phyloP scores from a whole-genome alignment of 192 early-diverging fungal species.

The Coemansia sp. region DNA sequence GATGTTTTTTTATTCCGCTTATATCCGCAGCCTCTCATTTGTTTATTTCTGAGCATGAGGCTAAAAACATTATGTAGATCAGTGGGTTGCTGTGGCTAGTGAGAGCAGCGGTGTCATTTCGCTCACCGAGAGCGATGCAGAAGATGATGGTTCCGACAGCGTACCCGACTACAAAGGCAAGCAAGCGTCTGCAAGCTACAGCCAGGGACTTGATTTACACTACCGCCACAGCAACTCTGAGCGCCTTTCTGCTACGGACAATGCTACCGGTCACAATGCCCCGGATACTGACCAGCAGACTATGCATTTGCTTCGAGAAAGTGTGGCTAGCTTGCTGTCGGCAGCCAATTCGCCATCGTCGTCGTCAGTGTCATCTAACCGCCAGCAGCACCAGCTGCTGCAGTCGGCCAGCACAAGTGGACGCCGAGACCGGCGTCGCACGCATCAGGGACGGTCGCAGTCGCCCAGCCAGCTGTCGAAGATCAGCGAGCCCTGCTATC shows the following conservation, averaged over 20 bases:
- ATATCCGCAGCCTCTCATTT: too few relatives aligned
- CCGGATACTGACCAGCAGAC: conserved; percentile 19
- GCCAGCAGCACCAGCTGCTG: conserved; percentile 2
- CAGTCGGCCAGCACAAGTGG: conserved; percentile 4
- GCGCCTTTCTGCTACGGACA: neutral
- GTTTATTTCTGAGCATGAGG: too few relatives aligned
- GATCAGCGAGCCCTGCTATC: conserved; percentile 50
- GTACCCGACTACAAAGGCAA: conserved; percentile 4
- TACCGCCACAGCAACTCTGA: too few relatives aligned
- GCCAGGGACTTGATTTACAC: neutral
- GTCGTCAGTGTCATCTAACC: conserved; percentile 23
- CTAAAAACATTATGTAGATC: conserved; percentile 25
- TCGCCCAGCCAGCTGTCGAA: conserved; percentile 46
- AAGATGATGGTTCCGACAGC: conserved; percentile 18
- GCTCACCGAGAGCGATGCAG: conserved; percentile 46
- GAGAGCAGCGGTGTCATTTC: conserved; percentile 51
- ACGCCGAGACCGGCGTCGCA: neutral
- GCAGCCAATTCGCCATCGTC: conserved; percentile 25
- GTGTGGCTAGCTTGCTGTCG: conserved; percentile 43
- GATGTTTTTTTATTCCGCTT: too few relatives aligned
- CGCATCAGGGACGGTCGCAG: conserved; percentile 6
- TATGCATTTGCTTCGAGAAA: conserved; percentile 48
- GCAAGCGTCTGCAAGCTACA: neutral
- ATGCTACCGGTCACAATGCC: conserved; percentile 4
- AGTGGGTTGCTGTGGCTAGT: conserved; percentile 48